Evolutionary conservation across 2,329 filamentous ascomycete genomes (phyloP), one percentile per base, ranked within the genome.

Genomic region (Dactylellina haptotyla): DNA sequence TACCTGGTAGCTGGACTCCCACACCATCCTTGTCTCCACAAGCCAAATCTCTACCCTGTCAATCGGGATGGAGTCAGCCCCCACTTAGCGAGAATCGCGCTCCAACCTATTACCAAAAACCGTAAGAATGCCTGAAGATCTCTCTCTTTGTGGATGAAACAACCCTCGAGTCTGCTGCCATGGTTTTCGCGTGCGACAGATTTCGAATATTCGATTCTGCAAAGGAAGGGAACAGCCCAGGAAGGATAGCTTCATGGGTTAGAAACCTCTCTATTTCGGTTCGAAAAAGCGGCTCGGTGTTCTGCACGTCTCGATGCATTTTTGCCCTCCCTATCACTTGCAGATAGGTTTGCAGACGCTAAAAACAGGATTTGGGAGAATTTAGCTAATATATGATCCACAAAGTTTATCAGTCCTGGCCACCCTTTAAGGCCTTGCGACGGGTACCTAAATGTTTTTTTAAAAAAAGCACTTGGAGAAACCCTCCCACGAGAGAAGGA

Each of bases 1-100:
- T 59, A 66, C 62, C 62, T 58, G 62, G 62, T 66, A 28, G 20
- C 62, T 39, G 51, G 62, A 66, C 62, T 57, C 61, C 61, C 61
- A 65, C 62, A 66, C 62, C 59, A 53, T 37, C 45, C 6, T 25
- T 6, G 14, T 14, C 32, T 50, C 23, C 5, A 37, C 4, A 23
- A n/a, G 34, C 59, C 46, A 54, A 53, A 32, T 16, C 30, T 34
- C 39, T 46, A n/a, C 48, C 59, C 34, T 56, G 48, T 64, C 46
- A 23, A n/a, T 53, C 46, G 32, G 23, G 37, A 26, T 34, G 25
- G 39, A 43, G 26, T 37, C 50, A 34, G 39, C 18, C 41, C 30
- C 32, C 39, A 50, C 41, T 39, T 28, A 57, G 50, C 51, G 51
- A 66, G 51, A 58, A 50, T 50, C 34, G 30, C 14, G 41, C 43